Base-by-base conservation (phyloP, 352 stramenopile species). In the Pythium rishiriense region DNA sequence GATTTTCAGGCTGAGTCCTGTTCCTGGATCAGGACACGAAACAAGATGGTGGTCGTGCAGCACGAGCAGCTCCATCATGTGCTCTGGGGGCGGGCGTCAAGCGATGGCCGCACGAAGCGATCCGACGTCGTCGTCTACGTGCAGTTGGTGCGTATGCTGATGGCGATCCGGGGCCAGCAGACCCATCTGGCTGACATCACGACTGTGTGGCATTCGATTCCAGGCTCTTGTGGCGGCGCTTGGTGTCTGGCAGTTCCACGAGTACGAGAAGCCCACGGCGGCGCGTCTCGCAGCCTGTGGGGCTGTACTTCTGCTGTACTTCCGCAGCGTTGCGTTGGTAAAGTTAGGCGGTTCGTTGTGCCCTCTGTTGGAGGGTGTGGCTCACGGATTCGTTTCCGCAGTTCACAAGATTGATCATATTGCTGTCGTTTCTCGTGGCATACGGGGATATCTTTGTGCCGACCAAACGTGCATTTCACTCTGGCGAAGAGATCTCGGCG, bases 361-460 rank as follows among this genome's bases (percentile, higher is more conserved):
- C 26, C 47, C 29, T 72, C 31, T 46, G 48, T 31, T 14, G 1
- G 21, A 4, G 9, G 25, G n/a, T 8, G 7, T 46, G 17, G n/a
- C n/a, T n/a, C n/a, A n/a, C n/a, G n/a, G n/a, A n/a, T n/a, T n/a
- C n/a, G n/a, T 43, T 5, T n/a, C 21, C 54, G 15, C 69, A 92
- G 81, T 90, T 86, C 58, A 56, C 86, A 31, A 77, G 78, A 4
- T 57, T 92, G 31, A 68, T 78, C 66, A 55, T 90, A 51, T 73
- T 92, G 41, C 60, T 90, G 24, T 78, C 71, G 35, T 70, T 75
- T 29, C 50, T 90, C 19, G 60, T 79, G 54, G n/a, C 80, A 11
- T 89, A 86, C 22, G 83, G 83, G 5, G 81, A 92, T 50, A 31
- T 90, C 17, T 64, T 87, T 17, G 58, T 82, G 11, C 79, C 81